These are phyloP conservation scores for Cudoniella acicularis DNA, from an alignment of 495 filamentous ascomycete species.

Conservation along the genomic window DNA sequence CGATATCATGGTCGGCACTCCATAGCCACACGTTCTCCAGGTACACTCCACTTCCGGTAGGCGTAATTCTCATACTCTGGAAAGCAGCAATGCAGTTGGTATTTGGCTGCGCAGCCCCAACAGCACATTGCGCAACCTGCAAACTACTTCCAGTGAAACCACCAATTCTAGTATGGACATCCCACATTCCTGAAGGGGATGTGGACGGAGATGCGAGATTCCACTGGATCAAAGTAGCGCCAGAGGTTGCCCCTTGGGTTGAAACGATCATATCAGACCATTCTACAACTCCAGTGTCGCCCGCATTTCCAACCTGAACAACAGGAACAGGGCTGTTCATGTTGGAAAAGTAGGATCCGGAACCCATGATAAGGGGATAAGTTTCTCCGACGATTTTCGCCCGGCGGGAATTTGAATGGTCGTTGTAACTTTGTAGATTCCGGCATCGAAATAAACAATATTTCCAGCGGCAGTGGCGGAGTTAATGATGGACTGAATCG, in stretches of 20 bases:
- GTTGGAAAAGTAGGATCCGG: conserved; percentile 49
- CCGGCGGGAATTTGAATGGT: conserved; percentile 54
- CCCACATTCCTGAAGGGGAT: conserved; percentile 27
- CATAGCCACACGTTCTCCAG: conserved; percentile 61
- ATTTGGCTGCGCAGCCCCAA: conserved; percentile 19
- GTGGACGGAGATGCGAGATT: conserved; percentile 14
- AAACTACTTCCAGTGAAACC: conserved; percentile 39
- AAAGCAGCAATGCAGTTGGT: conserved; percentile 47
- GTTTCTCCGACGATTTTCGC: conserved; percentile 45
- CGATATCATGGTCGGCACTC: conserved; percentile 54
- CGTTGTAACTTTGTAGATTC: conserved; percentile 44
- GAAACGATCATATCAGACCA: conserved; percentile 55
- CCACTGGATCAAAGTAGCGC: conserved; percentile 41
- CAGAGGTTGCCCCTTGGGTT: conserved; percentile 40
- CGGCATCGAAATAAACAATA: conserved; percentile 33
- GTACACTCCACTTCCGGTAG: conserved; percentile 41
- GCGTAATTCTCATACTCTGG: conserved; percentile 46
- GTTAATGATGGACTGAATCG: conserved; percentile 39
- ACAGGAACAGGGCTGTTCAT: conserved; percentile 47
- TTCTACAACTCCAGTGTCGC: conserved; percentile 52
- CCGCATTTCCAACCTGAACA: conserved; percentile 52
- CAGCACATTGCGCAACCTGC: conserved; percentile 35
- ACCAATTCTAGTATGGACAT: conserved; percentile 44
- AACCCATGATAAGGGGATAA: conserved; percentile 45
- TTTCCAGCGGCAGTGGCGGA: conserved; percentile 33